Evolutionary conservation across 139 green algal species (phyloP), one percentile per base, ranked within the genome.

Genomic region (Edaphochlamys debaryana): DNA sequence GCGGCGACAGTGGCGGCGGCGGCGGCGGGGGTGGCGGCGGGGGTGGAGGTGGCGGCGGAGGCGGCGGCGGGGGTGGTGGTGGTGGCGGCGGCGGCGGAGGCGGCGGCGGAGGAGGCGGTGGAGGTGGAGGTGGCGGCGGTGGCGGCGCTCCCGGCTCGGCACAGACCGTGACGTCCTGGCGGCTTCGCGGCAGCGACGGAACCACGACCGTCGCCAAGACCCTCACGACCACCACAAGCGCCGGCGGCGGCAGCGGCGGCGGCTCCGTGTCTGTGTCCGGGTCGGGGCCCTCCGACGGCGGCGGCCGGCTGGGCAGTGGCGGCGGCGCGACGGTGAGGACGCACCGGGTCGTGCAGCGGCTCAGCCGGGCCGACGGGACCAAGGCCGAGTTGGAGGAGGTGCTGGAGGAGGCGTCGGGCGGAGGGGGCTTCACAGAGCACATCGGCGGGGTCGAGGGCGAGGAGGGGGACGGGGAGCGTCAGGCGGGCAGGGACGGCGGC

Each of bases 331-430:
- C 76, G 3, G 40, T 82, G n/a, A n/a, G 63, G 0, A 60, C 58
- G 38, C 62, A 66, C 42, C 36, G 29, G 41, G 25, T 73, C 6
- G 62, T 62, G n/a, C 76, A 82, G 11, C 62, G 76, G 42, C n/a
- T 82, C 9, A 37, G n/a, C 5, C 76, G 60, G 42, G 62, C 62
- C 19, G 76, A 82, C 45, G 76, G 76, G 13, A 15, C 37, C 27
- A n/a, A 74, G 42, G 76, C 76, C 7, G 66, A 76, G 66, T 48
- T 84, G 48, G 78, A 84, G 78, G 66, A 84, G 50, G 78, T 77
- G 50, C 29, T 69, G 48, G 23, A 36, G 66, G 78, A 84, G 48
- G 66, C 76, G 34, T 77, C 78, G 3, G 78, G 78, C 19, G 78
- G 78, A 25, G 78, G 78, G n/a, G 75, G 75, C 25, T 54, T n/a